Evolutionary conservation across 202 grass and related monocot species (phyloP).

Genomic region (Carex sylvatica): DNA sequence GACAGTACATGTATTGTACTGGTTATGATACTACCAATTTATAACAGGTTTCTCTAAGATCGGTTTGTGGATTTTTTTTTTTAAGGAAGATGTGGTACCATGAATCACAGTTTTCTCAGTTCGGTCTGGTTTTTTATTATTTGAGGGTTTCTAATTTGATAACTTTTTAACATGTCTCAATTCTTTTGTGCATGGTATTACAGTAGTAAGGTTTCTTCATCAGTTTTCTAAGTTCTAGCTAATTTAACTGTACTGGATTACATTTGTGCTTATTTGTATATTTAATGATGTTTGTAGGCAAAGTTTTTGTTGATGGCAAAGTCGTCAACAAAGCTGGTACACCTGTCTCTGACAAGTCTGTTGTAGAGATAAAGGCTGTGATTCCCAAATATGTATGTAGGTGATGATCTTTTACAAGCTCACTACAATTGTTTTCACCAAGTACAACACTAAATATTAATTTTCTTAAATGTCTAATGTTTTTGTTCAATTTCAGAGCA

Average conservation of each 20-base stretch:
- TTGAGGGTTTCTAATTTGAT: background rate
- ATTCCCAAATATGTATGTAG: conserved; percentile 99
- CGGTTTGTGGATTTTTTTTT: background rate
- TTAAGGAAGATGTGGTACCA: too few relatives aligned
- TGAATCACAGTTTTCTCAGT: too few relatives aligned
- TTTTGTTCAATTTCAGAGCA: conserved; percentile 53
- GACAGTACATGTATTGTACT: conserved; percentile 17
- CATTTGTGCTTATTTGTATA: conserved; percentile 15
- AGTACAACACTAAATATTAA: conserved; percentile 21
- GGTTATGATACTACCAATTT: background rate
- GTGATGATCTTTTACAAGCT: conserved; percentile 61
- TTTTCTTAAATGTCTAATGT: conserved; percentile 8
- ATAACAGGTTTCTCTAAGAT: conserved; percentile 1
- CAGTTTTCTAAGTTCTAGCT: background rate
- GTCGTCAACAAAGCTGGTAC: conserved; percentile 84
- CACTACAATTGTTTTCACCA: background rate
- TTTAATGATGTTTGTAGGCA: conserved; percentile 46
- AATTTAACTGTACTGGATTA: background rate
- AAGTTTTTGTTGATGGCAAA: conserved; percentile 89
- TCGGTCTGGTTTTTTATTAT: background rate
- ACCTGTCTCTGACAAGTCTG: conserved; percentile 77
- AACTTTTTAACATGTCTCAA: background rate
- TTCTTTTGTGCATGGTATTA: background rate
- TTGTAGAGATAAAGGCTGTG: conserved; percentile 90
- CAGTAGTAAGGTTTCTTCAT: background rate